A percentile compares a stretch with the other conserved stretches of the same genome.
Conservation (phyloP, 2,329 filamentous ascomycete species). For the Pseudogymnoascus sp. region DNA sequence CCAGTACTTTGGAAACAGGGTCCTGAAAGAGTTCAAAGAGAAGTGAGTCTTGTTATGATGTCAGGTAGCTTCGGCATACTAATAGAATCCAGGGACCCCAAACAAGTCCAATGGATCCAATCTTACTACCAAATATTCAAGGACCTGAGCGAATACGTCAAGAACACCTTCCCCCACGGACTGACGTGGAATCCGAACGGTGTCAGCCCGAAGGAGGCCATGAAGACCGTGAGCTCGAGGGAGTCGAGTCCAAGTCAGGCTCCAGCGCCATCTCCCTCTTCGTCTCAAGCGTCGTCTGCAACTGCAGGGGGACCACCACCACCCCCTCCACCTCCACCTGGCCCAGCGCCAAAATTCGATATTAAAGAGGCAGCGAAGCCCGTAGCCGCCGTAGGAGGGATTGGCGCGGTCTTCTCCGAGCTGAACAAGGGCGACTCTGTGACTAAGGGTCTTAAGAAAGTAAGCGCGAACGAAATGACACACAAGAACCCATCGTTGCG, state of each 20-base stretch:
- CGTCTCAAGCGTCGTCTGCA: slow-evolving; percentile 40
- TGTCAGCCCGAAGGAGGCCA: slow-evolving; percentile 60
- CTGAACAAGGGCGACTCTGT: slow-evolving; percentile 85
- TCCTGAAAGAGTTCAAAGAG: slow-evolving; percentile 84
- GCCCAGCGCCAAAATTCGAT: slow-evolving; percentile 59
- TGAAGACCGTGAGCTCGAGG: slow-evolving; percentile 51
- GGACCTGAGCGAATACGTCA: slow-evolving; percentile 74
- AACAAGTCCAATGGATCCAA: slow-evolving; percentile 81
- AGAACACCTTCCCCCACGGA: slow-evolving; percentile 70
- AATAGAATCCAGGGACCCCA: slow-evolving; percentile 52
- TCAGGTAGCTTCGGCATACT: slow-evolving; percentile 8
- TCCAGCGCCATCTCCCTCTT: slow-evolving; percentile 23
- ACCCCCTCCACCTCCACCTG: slow-evolving; percentile 63
- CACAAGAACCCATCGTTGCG: slow-evolving; percentile 93
- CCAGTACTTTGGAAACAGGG: slow-evolving; percentile 90
- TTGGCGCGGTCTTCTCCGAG: slow-evolving; percentile 84
- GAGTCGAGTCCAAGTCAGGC: slow-evolving; percentile 33
- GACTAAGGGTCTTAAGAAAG: slow-evolving; percentile 82
- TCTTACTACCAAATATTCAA: slow-evolving; percentile 89
- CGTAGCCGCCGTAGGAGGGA: slow-evolving; percentile 48
- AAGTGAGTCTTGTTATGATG: slow-evolving; percentile 41
- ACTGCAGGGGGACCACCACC: slow-evolving; percentile 51
- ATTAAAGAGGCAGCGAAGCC: slow-evolving; percentile 35
- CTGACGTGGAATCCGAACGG: slow-evolving; percentile 81
- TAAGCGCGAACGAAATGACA: slow-evolving; percentile 93